A percentile compares a stretch with the other conserved stretches of the same genome.
These are phyloP conservation scores for Sherardia arvensis DNA, from an alignment of 257 asterid species.

Conservation along the genomic window DNA sequence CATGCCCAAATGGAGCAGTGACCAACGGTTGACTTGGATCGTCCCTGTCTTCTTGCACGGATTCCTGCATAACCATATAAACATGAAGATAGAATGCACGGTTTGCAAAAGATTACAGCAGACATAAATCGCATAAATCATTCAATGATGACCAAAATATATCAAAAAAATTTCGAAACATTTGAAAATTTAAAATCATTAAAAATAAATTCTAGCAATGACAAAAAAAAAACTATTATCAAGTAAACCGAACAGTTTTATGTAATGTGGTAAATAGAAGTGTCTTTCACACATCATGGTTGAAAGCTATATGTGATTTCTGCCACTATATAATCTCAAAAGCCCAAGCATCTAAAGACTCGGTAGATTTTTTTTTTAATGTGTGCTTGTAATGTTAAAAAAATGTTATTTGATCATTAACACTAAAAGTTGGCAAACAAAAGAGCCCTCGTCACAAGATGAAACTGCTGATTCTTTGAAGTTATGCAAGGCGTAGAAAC, in stretches of 20 bases:
- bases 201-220: too few relatives aligned
- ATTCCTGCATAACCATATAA: constrained; percentile 24
- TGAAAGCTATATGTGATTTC: too few relatives aligned
- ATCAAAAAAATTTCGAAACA: too few relatives aligned
- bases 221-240: too few relatives aligned
- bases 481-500: not conserved
- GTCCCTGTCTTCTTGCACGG: constrained; percentile 80
- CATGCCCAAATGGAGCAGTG: constrained; percentile 99
- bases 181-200: too few relatives aligned
- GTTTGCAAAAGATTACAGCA: constrained; percentile 11
- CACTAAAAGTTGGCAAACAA: not conserved
- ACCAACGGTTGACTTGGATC: constrained; percentile 89
- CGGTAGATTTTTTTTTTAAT: too few relatives aligned
- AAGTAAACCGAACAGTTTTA: too few relatives aligned
- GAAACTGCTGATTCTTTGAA: not conserved
- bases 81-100: not conserved
- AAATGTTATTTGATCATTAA: not conserved
- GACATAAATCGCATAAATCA: too few relatives aligned
- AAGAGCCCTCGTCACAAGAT: not conserved
- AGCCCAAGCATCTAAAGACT: not conserved
- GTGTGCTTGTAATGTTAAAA: too few relatives aligned
- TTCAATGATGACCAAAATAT: too few relatives aligned
- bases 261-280: too few relatives aligned
- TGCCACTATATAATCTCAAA: not conserved
- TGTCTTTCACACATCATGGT: too few relatives aligned